Evolutionary conservation across 2,329 filamentous ascomycete genomes (phyloP), one percentile per base, ranked within the genome.

Genomic region (Elsinoe australis): DNA sequence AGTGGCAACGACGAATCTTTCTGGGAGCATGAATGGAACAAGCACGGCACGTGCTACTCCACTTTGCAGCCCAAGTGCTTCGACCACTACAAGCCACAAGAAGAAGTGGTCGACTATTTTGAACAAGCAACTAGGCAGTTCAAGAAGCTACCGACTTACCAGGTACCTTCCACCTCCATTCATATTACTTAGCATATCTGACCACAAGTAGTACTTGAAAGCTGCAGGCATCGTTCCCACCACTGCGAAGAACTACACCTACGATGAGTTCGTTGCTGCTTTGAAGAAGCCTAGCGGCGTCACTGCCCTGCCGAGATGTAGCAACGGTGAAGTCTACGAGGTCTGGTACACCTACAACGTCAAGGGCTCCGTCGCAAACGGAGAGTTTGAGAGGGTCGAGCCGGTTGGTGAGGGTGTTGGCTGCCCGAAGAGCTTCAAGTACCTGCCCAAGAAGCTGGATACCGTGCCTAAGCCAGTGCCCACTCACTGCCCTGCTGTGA

Each of bases 301-400:
- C 9, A 73, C 78, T n/a, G 77, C 76, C 3, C 68, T 83, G 12
- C 70, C 75, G n/a, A 82, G 79, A 44, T 76, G 73, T 57, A 63
- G 63, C 5, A 65, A 60, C 33, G 65, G 64, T 34, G 59, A 62
- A 12, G 58, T 78, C 36, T 71, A 74, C 49, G 64, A 77, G 54
- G 69, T 72, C 32, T 76, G 71, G 68, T 78, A 78, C 57, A 76
- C 82, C 56, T 84, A 75, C 68, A 76, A 80, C 49, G 68, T 78
- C 17, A 64, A 65, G 26, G 75, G 75, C 6, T 77, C 74, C 24
- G 62, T 80, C 1, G 74, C 79, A 55, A 69, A 69, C 5, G 81
- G 79, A 18, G 59, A 72, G 3, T 85, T 82, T 57, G 69, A 78
- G 18, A 64, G 79, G 14, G 64, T 73, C 2, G 66, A 72, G 28